phyloP scores from a whole-genome alignment of 2,329 filamentous ascomycete species.

The Phaeosphaeriaceae sp. region DNA sequence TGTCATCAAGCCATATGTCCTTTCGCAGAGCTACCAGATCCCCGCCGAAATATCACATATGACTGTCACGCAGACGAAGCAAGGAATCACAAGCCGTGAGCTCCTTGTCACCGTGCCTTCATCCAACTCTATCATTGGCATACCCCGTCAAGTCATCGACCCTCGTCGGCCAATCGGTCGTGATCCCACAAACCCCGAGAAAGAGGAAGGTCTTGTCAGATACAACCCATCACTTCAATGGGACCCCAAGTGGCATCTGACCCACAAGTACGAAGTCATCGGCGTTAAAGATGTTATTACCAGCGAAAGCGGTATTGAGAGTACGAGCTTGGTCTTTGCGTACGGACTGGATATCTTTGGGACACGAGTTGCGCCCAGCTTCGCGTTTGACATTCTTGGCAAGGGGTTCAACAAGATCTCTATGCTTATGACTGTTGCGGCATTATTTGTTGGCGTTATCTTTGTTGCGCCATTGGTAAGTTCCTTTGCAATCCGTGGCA shows the following conservation, averaged over 20 bases:
- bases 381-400: conserved; percentile 89
- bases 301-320: conserved; percentile 82
- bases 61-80: conserved; percentile 84
- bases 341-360: conserved; percentile 90
- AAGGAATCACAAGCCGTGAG: conserved; percentile 87
- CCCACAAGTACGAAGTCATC: conserved; percentile 81
- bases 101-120: conserved; percentile 80
- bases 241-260: conserved; percentile 80
- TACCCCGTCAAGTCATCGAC: conserved; percentile 81
- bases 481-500: neutral
- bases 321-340: conserved; percentile 87
- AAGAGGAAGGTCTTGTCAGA: conserved; percentile 79
- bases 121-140: conserved; percentile 75
- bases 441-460: conserved; percentile 76
- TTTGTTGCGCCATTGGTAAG: conserved; percentile 83
- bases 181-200: conserved; percentile 79
- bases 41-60: conserved; percentile 80
- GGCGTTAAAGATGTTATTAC: conserved; percentile 78
- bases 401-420: conserved; percentile 93
- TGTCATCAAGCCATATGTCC: conserved; percentile 72
- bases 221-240: conserved; percentile 83
- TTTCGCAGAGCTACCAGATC: conserved; percentile 82
- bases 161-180: conserved; percentile 85
- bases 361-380: conserved; percentile 84
- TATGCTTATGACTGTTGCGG: conserved; percentile 82